Evolutionary conservation across 2,329 filamentous ascomycete species (phyloP).

Genomic region (Blastomyces silverae): DNA sequence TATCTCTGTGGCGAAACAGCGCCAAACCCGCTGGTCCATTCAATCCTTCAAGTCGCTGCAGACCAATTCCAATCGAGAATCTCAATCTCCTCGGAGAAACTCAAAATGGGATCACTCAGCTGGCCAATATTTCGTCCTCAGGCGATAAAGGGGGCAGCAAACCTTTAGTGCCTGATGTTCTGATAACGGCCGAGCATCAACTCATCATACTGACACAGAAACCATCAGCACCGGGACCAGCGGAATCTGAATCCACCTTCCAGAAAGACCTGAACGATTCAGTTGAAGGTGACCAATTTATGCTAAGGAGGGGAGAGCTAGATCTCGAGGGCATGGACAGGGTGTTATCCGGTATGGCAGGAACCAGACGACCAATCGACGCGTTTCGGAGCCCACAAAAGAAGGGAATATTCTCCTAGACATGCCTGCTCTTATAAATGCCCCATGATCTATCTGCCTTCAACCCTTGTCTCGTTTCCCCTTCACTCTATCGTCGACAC

Average conservation of each 20-base stretch:
- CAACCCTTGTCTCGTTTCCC: not conserved
- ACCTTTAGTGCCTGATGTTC: conserved; percentile 27
- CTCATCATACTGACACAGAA: conserved; percentile 35
- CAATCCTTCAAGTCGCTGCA: conserved; percentile 36
- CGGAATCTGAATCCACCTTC: conserved; percentile 18
- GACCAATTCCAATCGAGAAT: conserved; percentile 35
- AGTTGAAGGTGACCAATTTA: conserved; percentile 34
- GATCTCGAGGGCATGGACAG: conserved; percentile 46
- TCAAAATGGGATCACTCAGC: conserved; percentile 35
- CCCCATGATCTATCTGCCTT: not conserved
- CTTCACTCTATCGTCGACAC: not conserved
- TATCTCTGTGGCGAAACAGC: conserved; percentile 41
- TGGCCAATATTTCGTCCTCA: conserved; percentile 29
- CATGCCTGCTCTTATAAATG: not conserved
- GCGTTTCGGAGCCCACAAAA: conserved; percentile 25
- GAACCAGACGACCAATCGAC: conserved; percentile 20
- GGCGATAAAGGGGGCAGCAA: conserved; percentile 24
- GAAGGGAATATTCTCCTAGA: conserved; percentile 11
- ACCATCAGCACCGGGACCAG: conserved; percentile 24
- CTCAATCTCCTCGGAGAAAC: conserved; percentile 39
- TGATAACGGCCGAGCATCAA: conserved; percentile 39
- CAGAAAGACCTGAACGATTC: conserved; percentile 11
- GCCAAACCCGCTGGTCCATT: conserved; percentile 35
- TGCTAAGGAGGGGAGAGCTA: conserved; percentile 40
- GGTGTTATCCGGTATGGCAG: conserved; percentile 40